phyloP scores from a whole-genome alignment of 2,329 filamentous ascomycete genomes.

The Grosmannia penicillata region DNA sequence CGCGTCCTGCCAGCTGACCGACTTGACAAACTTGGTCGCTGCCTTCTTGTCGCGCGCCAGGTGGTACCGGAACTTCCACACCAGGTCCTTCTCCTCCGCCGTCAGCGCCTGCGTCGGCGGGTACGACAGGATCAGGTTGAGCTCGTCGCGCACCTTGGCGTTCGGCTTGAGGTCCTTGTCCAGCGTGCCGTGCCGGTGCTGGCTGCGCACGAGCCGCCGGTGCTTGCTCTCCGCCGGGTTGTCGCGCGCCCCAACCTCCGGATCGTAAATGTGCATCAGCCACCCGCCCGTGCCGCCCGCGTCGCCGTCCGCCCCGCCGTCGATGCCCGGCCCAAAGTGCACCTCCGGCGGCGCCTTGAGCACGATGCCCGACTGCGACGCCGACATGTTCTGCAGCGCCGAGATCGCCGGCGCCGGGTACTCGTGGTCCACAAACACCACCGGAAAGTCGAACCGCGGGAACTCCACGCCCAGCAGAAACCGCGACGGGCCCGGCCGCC shows the following conservation, averaged over 20 bases:
- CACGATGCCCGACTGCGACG: constrained; percentile 52
- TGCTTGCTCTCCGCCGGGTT: constrained; percentile 96
- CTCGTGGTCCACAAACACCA: constrained; percentile 89
- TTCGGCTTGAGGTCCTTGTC: constrained; percentile 95
- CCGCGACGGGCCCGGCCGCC: constrained; percentile 31
- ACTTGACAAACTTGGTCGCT: constrained; percentile 95
- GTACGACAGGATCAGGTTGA: constrained; percentile 83
- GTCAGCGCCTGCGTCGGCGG: constrained; percentile 80
- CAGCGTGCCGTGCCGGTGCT: constrained; percentile 77
- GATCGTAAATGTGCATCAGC: constrained; percentile 79
- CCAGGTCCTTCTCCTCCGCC: constrained; percentile 83
- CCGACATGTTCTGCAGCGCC: constrained; percentile 48
- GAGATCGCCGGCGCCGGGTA: constrained; percentile 78
- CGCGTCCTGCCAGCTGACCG: constrained; percentile 21
- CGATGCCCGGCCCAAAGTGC: constrained; percentile 75
- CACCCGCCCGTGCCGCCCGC: constrained; percentile 30
- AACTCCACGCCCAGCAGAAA: constrained; percentile 85
- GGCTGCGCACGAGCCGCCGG: constrained; percentile 76
- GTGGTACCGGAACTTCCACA: constrained; percentile 97
- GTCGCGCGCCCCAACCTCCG: constrained; percentile 74
- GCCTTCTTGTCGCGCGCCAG: constrained; percentile 82
- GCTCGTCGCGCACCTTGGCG: constrained; percentile 83
- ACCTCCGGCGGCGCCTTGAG: constrained; percentile 76
- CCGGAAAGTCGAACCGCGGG: constrained; percentile 85
- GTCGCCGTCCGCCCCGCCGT: background rate